Conservation (phyloP, 805 yeast species). For the Scheffersomyces ergatensis region DNA sequence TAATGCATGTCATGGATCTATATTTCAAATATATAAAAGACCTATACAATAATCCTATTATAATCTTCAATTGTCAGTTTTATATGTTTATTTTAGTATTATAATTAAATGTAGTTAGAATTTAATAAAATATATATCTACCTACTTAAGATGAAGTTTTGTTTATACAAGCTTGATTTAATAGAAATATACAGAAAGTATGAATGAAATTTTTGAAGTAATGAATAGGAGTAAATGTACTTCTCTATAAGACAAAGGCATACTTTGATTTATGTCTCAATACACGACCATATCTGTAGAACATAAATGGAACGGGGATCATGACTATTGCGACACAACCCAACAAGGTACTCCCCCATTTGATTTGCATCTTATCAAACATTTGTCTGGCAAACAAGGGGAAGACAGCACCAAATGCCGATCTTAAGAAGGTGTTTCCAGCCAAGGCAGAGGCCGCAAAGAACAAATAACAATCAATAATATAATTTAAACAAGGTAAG, state of each 20-base stretch:
- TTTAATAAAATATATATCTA: too few relatives aligned
- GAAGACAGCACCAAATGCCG: slow-evolving; percentile 59
- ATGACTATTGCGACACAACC: slow-evolving; percentile 51
- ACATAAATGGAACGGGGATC: slow-evolving; percentile 57
- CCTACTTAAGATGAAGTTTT: too few relatives aligned
- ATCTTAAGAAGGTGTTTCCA: slow-evolving; percentile 59
- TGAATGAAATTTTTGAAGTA: too few relatives aligned
- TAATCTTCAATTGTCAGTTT: too few relatives aligned
- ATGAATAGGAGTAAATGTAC: background rate
- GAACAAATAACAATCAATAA: slow-evolving; percentile 57
- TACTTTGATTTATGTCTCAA: slow-evolving; percentile 17
- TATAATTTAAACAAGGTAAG: slow-evolving; percentile 58
- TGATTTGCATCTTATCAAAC: slow-evolving; percentile 47
- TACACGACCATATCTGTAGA: slow-evolving; percentile 46
- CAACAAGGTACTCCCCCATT: slow-evolving; percentile 55
- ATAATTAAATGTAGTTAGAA: too few relatives aligned
- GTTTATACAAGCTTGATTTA: too few relatives aligned
- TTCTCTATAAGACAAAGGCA: slow-evolving; percentile 28
- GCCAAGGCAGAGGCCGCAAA: slow-evolving; percentile 66
- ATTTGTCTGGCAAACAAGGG: slow-evolving; percentile 57
- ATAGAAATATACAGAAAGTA: too few relatives aligned
- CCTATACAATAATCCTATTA: too few relatives aligned
- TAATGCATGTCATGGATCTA: too few relatives aligned
- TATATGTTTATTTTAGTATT: too few relatives aligned
- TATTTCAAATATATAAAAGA: too few relatives aligned